These are phyloP conservation scores for Penicillium chermesinum DNA, from an alignment of 495 filamentous ascomycete species.

Conservation along the genomic window DNA sequence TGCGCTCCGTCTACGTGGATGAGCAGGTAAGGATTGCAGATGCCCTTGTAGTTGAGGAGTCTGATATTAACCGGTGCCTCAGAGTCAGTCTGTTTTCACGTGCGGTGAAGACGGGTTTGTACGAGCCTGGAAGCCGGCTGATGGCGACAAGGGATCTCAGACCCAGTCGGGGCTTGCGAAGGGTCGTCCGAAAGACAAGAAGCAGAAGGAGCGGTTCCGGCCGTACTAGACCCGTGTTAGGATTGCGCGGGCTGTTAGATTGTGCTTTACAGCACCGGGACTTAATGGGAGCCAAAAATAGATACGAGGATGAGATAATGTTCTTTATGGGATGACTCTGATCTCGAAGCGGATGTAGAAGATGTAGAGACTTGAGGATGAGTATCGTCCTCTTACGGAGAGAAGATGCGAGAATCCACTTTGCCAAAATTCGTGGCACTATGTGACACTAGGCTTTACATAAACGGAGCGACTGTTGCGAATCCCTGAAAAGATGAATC, in stretches of 20 bases:
- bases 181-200: constrained; percentile 34
- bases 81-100: constrained; percentile 67
- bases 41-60: neutral
- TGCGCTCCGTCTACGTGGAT: constrained; percentile 71
- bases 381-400: no score
- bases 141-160: constrained; percentile 13
- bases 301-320: neutral
- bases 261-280: constrained; percentile 17
- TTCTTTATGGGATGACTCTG: no score
- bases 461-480: no score
- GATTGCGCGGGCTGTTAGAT: constrained; percentile 2
- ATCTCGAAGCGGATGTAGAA: no score
- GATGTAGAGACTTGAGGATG: no score
- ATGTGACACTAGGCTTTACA: no score
- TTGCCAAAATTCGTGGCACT: no score
- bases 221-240: constrained; percentile 34
- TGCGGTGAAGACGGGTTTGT: constrained; percentile 75
- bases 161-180: constrained; percentile 19
- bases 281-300: no score
- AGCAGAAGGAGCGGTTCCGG: constrained; percentile 38
- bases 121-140: constrained; percentile 36
- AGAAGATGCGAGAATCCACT: no score
- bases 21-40: constrained; percentile 49
- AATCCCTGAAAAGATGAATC: no score
- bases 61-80: neutral